Percentiles rank a stretch among this genome's conserved stretches.
Evolutionary conservation across 2,329 filamentous ascomycete species (phyloP).

Genomic region (Talaromyces marneffei): DNA sequence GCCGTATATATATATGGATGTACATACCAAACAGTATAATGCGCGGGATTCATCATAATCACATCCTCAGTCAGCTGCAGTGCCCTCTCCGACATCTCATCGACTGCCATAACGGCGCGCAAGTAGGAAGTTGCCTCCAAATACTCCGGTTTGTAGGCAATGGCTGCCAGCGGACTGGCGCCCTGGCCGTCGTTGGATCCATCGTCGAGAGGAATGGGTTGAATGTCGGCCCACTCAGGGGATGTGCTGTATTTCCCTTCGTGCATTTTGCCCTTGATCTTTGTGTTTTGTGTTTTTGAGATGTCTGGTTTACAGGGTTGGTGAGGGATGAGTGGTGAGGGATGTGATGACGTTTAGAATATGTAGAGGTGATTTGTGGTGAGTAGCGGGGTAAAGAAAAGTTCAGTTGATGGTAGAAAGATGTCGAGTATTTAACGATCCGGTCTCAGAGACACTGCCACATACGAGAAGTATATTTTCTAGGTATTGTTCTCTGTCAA

Average conservation of each 20-base stretch:
- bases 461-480: neutral
- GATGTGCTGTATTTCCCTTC: constrained; percentile 53
- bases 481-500: constrained; percentile 8
- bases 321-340: neutral
- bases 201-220: constrained; percentile 77
- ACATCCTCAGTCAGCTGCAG: constrained; percentile 81
- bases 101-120: constrained; percentile 81
- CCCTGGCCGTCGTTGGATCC: constrained; percentile 47
- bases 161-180: constrained; percentile 70
- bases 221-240: constrained; percentile 76
- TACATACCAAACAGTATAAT: constrained; percentile 88
- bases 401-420: neutral
- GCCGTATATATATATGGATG: neutral
- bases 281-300: too few relatives aligned
- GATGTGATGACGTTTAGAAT: neutral
- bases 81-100: constrained; percentile 74
- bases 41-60: constrained; percentile 87
- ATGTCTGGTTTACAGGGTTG: neutral
- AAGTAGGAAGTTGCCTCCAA: constrained; percentile 89
- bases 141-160: constrained; percentile 86
- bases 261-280: constrained; percentile 22
- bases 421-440: neutral
- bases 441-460: neutral
- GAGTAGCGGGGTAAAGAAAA: neutral
- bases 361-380: neutral